A percentile compares a stretch with the other conserved stretches of the same genome.
Evolutionary conservation across 345 rosid genomes (phyloP).

Genomic region (Rhodamnia argentea): DNA sequence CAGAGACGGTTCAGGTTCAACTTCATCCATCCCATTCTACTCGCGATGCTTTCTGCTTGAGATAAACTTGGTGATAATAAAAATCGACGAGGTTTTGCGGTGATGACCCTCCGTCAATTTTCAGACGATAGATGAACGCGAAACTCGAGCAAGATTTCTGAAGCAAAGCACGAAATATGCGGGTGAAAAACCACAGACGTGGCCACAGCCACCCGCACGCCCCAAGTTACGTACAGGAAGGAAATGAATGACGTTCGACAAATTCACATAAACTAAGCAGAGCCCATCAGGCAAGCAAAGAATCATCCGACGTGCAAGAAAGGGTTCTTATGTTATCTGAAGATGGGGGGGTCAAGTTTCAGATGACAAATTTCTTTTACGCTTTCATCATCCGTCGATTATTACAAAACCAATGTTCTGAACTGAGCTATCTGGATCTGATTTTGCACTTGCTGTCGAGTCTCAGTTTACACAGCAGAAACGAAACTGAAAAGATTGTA

Average conservation of each 20-base stretch:
- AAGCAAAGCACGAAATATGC: background rate
- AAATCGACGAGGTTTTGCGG: background rate
- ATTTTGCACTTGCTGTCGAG: background rate
- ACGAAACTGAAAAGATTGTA: too few relatives aligned
- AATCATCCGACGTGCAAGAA: background rate
- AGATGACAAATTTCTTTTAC: background rate
- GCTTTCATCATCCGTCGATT: background rate
- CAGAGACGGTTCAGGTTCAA: too few relatives aligned
- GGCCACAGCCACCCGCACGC: background rate
- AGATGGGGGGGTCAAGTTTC: too few relatives aligned
- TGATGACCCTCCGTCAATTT: background rate
- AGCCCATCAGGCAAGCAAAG: background rate
- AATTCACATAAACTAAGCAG: background rate
- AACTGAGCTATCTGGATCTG: background rate
- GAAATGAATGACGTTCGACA: background rate
- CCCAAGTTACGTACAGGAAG: background rate
- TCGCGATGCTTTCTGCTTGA: background rate
- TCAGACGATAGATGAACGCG: background rate
- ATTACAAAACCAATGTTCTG: too few relatives aligned
- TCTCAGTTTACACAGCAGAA: background rate
- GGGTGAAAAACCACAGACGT: background rate
- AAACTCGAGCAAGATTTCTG: background rate
- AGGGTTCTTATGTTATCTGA: background rate
- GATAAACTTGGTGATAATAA: background rate
- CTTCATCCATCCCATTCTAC: background rate